Evolutionary conservation across 164 flowering plant genomes (phyloP).

Genomic region (Amborella trichopoda): DNA sequence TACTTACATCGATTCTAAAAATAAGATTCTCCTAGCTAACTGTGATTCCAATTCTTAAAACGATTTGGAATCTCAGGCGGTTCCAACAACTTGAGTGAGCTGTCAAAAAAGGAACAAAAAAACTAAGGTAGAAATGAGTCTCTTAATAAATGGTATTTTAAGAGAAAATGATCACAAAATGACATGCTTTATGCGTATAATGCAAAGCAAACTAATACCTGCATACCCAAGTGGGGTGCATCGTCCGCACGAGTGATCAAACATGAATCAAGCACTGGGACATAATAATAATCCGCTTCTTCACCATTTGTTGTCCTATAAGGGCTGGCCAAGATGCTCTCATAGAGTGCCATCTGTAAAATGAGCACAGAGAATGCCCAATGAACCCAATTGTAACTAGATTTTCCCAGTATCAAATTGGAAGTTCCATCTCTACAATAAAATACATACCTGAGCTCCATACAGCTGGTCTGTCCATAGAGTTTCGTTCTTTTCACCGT

Average conservation of each 20-base stretch:
- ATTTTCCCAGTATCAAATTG: neutral
- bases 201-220: too few relatives aligned
- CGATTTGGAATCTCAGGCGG: too few relatives aligned
- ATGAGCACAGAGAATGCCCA: neutral
- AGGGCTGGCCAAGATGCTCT: constrained; percentile 78
- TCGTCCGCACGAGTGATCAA: constrained; percentile 93
- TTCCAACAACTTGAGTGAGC: too few relatives aligned
- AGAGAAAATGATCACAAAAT: too few relatives aligned
- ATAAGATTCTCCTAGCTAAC: too few relatives aligned
- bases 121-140: too few relatives aligned
- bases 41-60: too few relatives aligned
- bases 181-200: too few relatives aligned
- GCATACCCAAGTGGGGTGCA: constrained; percentile 80
- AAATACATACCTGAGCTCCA: constrained; percentile 76
- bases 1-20: too few relatives aligned
- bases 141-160: too few relatives aligned
- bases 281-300: constrained; percentile 92
- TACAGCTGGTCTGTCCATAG: constrained; percentile 85
- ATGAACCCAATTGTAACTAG: neutral
- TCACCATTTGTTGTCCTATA: constrained; percentile 78
- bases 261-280: constrained; percentile 97
- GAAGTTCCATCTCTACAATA: too few relatives aligned
- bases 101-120: too few relatives aligned
- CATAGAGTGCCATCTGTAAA: constrained; percentile 80
- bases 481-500: constrained; percentile 60